Evolutionary conservation across 306 rosid species (phyloP), one percentile per base, ranked within the genome.

Genomic region (Quercus variabilis): DNA sequence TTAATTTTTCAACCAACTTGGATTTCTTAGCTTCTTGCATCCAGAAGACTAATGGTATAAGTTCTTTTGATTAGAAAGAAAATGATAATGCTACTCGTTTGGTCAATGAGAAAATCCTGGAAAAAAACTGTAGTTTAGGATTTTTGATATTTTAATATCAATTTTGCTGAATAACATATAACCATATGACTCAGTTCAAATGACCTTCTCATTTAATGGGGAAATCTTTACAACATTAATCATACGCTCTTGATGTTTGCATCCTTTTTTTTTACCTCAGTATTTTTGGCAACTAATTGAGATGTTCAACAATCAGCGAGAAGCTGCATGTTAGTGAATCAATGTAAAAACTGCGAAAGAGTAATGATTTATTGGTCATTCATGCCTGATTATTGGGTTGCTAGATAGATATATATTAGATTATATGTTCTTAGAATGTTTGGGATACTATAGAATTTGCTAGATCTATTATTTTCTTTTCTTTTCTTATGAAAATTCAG

Each of bases 21-120:
- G 84, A 78, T 35, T 96, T 96, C 91, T 79, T 96, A 85, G 57
- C 91, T 58, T 90, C 97, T 79, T 96, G 99, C 88, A 84, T 96
- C 69, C 86, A 74, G 76, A 88, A 89, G 84, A 90, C 91, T 55
- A 83, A 76, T 71, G 99, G 99, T 93, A 89, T 65, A 77, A 81
- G 19, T 54, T 67, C 55, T 86, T n/a, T 71, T 59, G 46, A 73
- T 77, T 58, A 3, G 58, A 75, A 79, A 63, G 52, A 79, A 74
- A 25, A 10, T 28, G 23, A 18, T 26, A 51, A 26, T 46, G 54
- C 3, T 52, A 18, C 63, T 73, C 89, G 49, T 70, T 75, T 71
- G 41, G 57, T 58, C 68, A 43, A 28, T 23, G 19, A 17, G 58
- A 82, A 77, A 74, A 77, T 73, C 28, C 26, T 49, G 69, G 64